phyloP scores from a whole-genome alignment of 2,329 filamentous ascomycete species.

The Aspergillus cejpii region DNA sequence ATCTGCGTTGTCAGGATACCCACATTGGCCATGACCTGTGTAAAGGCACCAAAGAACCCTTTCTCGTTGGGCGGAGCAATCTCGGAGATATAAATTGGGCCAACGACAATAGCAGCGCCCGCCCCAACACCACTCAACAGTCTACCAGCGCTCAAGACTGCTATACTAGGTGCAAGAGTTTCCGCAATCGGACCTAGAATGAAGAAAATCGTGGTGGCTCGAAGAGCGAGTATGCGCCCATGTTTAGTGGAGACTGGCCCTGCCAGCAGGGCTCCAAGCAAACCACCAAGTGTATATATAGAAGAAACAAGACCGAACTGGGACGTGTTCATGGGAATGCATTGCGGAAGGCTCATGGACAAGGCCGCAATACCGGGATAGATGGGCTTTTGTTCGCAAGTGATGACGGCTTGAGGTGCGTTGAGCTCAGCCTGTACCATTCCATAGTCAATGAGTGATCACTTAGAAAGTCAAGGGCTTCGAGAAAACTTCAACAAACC shows the following conservation, averaged over 20 bases:
- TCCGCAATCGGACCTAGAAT: slow-evolving; percentile 68
- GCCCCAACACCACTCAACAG: slow-evolving; percentile 76
- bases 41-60: slow-evolving; percentile 73
- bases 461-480: background rate
- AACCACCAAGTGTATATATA: slow-evolving; percentile 82
- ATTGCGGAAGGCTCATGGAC: slow-evolving; percentile 50
- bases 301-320: slow-evolving; percentile 83
- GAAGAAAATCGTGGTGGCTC: slow-evolving; percentile 69
- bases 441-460: slow-evolving; percentile 6
- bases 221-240: slow-evolving; percentile 71
- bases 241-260: slow-evolving; percentile 71
- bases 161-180: slow-evolving; percentile 61
- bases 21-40: slow-evolving; percentile 87
- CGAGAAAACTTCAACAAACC: slow-evolving; percentile 45
- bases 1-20: slow-evolving; percentile 80
- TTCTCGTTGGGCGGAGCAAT: slow-evolving; percentile 67
- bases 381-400: slow-evolving; percentile 62
- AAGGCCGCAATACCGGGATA: slow-evolving; percentile 16
- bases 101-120: slow-evolving; percentile 83
- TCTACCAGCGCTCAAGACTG: slow-evolving; percentile 64
- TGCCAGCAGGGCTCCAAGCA: slow-evolving; percentile 71
- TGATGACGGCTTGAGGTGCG: slow-evolving; percentile 87
- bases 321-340: slow-evolving; percentile 77
- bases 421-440: slow-evolving; percentile 75
- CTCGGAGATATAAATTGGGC: slow-evolving; percentile 91